phyloP scores from a whole-genome alignment of 192 early-diverging fungal species.

The Thamnidium elegans region DNA sequence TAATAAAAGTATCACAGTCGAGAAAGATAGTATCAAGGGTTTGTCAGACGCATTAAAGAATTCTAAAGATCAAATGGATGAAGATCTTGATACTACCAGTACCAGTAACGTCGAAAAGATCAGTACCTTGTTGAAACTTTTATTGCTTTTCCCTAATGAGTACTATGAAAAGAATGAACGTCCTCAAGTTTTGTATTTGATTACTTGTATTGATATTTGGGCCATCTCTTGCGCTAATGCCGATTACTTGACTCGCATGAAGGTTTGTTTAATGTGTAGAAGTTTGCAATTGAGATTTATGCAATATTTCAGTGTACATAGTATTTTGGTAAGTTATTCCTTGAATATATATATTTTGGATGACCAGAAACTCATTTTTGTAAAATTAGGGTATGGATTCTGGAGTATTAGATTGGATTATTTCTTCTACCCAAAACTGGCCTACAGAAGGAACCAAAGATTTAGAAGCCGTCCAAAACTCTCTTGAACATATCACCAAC shows the following conservation, averaged over 20 bases:
- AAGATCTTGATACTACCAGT: not conserved
- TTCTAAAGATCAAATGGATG: not conserved
- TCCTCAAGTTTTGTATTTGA: conserved; percentile 34
- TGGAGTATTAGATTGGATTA: conserved; percentile 23
- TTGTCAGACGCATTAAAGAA: not conserved
- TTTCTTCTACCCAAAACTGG: not conserved
- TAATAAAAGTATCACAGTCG: not conserved
- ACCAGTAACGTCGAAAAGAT: not conserved
- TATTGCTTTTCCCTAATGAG: conserved; percentile 48
- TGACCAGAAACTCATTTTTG: no score
- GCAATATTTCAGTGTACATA: conserved; percentile 29
- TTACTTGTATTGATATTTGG: conserved; percentile 31
- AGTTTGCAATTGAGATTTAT: conserved; percentile 37
- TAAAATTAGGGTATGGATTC: conserved; percentile 11
- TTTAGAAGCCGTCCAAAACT: not conserved
- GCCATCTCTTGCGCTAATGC: conserved; percentile 16
- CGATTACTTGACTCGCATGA: conserved; percentile 23
- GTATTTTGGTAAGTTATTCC: conserved; percentile 40
- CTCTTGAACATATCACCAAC: conserved; percentile 7
- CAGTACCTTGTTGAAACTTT: conserved; percentile 33
- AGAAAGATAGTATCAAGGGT: not conserved
- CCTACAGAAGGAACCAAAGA: not conserved
- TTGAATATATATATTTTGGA: no score
- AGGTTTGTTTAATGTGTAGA: conserved; percentile 35
- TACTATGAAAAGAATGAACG: conserved; percentile 47